These are phyloP conservation scores for Bisporella sp. DNA, from an alignment of 2,329 filamentous ascomycete genomes.

Conservation along the genomic window DNA sequence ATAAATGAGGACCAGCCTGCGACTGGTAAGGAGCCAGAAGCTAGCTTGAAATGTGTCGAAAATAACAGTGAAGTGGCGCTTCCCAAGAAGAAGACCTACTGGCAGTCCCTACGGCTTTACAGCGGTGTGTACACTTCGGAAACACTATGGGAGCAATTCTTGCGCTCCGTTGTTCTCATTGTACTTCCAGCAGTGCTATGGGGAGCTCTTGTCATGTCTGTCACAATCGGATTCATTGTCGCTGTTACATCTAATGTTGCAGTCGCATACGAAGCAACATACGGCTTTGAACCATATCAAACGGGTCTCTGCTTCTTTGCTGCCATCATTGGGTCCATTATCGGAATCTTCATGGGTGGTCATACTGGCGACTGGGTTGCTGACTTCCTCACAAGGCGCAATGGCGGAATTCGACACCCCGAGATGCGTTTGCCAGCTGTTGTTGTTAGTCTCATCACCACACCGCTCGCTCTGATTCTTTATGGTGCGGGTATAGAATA, in stretches of 20 bases:
- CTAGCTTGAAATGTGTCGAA: neutral
- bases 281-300: constrained; percentile 36
- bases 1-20: constrained; percentile 19
- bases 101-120: constrained; percentile 10
- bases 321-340: constrained; percentile 9
- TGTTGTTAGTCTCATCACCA: constrained; percentile 41
- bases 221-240: constrained; percentile 33
- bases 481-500: constrained; percentile 42
- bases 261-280: constrained; percentile 34
- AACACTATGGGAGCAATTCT: constrained; percentile 33
- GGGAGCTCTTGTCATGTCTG: constrained; percentile 29
- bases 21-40: neutral
- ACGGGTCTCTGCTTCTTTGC: constrained; percentile 14
- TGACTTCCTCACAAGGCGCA: constrained; percentile 39
- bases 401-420: constrained; percentile 49
- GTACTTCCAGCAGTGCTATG: constrained; percentile 18
- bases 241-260: constrained; percentile 48
- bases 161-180: constrained; percentile 34
- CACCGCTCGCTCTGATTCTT: constrained; percentile 38
- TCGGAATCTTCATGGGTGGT: constrained; percentile 11
- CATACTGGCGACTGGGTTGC: constrained; percentile 15
- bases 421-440: constrained; percentile 54
- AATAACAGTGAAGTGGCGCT: neutral
- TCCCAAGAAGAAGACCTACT: constrained; percentile 9
- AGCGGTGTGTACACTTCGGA: constrained; percentile 14